Conservation (phyloP, 2,329 filamentous ascomycete species). For the Beauveria sp. region DNA sequence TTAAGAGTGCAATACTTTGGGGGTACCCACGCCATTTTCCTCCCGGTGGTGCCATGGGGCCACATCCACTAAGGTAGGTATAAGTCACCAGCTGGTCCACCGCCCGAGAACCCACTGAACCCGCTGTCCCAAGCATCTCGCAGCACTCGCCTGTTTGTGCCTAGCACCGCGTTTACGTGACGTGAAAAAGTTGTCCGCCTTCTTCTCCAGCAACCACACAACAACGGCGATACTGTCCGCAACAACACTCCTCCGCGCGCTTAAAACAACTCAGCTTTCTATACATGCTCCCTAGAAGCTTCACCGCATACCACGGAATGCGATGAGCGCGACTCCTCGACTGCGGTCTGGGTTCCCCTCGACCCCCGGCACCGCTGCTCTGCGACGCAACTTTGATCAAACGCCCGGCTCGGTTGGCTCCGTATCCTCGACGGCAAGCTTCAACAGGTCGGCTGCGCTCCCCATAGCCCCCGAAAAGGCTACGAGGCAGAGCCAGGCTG, state of each 20-base stretch:
- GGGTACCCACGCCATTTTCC: background rate
- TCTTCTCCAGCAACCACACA: constrained; percentile 5
- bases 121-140: too few relatives aligned
- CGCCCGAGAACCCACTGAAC: background rate
- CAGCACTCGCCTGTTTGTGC: background rate
- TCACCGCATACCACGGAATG: constrained; percentile 40
- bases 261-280: background rate
- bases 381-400: constrained; percentile 25
- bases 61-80: background rate
- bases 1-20: background rate
- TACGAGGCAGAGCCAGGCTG: constrained; percentile 19
- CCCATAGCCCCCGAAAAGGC: constrained; percentile 41
- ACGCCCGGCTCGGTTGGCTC: constrained; percentile 26
- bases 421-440: constrained; percentile 21
- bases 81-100: too few relatives aligned
- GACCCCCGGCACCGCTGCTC: constrained; percentile 53
- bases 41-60: background rate
- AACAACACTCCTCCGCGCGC: background rate
- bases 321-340: constrained; percentile 78
- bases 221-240: background rate
- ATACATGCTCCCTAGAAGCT: constrained; percentile 5
- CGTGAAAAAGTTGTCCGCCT: constrained; percentile 7
- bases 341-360: constrained; percentile 75
- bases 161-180: constrained; percentile 9
- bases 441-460: constrained; percentile 27